Evolutionary conservation across 768 basidiomycete genomes (phyloP).

Genomic region (Suillus clintonianus): DNA sequence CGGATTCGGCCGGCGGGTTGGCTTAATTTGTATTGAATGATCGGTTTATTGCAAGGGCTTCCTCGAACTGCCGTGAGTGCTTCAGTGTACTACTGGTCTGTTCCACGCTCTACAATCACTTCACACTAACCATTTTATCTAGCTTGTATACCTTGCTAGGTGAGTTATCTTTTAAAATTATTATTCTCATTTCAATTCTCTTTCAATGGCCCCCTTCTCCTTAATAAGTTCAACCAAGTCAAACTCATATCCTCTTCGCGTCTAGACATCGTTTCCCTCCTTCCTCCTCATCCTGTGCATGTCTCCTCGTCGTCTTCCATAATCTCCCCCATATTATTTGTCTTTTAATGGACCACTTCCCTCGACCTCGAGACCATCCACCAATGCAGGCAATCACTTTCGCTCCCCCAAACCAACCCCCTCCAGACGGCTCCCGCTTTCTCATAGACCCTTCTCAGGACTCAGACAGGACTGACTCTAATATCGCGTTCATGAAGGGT

Average conservation of each 20-base stretch:
- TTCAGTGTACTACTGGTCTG: background rate
- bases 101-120: background rate
- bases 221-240: slow-evolving; percentile 23
- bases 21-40: slow-evolving; percentile 13
- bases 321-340: background rate
- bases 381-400: slow-evolving; percentile 24
- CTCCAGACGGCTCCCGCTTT: slow-evolving; percentile 21
- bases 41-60: slow-evolving; percentile 14
- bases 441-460: slow-evolving; percentile 21
- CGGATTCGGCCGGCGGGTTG: slow-evolving; percentile 27
- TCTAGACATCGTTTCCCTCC: slow-evolving; percentile 11
- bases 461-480: slow-evolving; percentile 31
- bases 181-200: slow-evolving; percentile 17
- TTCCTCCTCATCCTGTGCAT: slow-evolving; percentile 1
- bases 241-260: slow-evolving; percentile 22
- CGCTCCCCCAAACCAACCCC: slow-evolving; percentile 19
- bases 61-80: slow-evolving; percentile 1
- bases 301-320: background rate
- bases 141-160: background rate
- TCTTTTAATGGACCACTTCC: slow-evolving; percentile 35
- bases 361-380: slow-evolving; percentile 22
- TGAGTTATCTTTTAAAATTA: slow-evolving; percentile 13
- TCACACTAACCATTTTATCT: background rate
- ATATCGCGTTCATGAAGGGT: slow-evolving; percentile 49
- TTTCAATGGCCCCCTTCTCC: background rate